Base-by-base conservation (phyloP, 2,329 filamentous ascomycete species). In the Diaporthe batatas region DNA sequence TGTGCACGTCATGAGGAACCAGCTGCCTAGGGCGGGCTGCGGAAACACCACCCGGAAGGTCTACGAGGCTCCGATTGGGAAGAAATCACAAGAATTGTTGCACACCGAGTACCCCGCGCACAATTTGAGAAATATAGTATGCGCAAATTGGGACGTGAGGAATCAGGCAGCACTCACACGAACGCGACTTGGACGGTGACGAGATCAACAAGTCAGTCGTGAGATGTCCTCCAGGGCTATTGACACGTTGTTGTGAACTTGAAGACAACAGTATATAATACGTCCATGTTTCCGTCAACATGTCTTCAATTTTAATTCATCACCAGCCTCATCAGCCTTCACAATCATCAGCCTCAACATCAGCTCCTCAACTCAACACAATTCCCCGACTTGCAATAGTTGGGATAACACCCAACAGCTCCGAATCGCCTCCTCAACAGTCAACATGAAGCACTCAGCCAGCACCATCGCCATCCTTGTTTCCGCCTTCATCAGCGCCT, bases 51-150 rank as follows among this genome's bases (percentile, higher is more conserved):
- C 58, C 39, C 58, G 36, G 36, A 7, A 21, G 23, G 29, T 39
- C 58, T 16, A 29, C 12, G 23, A 16, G 29, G 16, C 39, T 62
- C 58, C 39, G 16, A 29, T 62, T 47, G 29, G 2, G 58, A 39
- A 6, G 47, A 29, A 32, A 47, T 44, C 58, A 29, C 39, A 62
- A 62, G 39, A 62, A 29, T 62, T 25, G 39, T 62, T n/a, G 39
- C 58, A 62, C 23, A 36, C 58, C 58, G 58, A 62, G 44, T 29
- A 25, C 11, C 58, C 58, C 39, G 58, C 58, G 23, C 39, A 44
- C 39, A 62, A 18, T 62, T 39, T 39, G 58, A 47, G 58, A 47
- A n/a, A 62, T 32, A 47, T 3, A 44, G 25, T 62, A 47, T 62
- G 25, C 39, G 18, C 58, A 25, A 18, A 18, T 64, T 64, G 58